Conservation (phyloP, 768 basidiomycete species). For the Termitomyces sp. region DNA sequence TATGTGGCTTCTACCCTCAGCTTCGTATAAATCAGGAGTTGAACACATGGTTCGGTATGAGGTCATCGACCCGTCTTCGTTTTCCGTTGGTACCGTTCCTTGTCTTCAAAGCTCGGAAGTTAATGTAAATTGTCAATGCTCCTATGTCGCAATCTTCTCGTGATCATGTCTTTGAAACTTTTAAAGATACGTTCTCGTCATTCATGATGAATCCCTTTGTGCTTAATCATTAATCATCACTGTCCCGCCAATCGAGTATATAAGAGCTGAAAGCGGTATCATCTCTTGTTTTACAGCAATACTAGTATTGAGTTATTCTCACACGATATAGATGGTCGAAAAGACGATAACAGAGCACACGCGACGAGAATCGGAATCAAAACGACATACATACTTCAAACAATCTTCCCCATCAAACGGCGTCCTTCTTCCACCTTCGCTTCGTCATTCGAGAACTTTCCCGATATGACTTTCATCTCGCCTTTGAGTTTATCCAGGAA, state of each 20-base stretch:
- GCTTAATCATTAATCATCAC: too few species aligned
- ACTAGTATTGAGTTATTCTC: neutral
- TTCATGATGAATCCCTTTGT: too few species aligned
- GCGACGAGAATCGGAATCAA: neutral
- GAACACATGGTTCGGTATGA: neutral
- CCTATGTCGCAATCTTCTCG: too few species aligned
- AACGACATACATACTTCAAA: neutral
- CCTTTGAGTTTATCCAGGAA: slow-evolving; percentile 32
- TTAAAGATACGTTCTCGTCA: too few species aligned
- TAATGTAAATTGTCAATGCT: too few species aligned
- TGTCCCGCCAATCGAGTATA: neutral
- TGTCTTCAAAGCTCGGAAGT: neutral
- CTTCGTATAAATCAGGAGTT: neutral
- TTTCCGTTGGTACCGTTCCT: neutral
- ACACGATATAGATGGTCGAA: neutral
- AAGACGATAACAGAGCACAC: neutral
- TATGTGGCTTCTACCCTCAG: too few species aligned
- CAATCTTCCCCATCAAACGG: slow-evolving; percentile 24
- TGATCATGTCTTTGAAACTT: too few species aligned
- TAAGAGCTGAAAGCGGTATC: neutral
- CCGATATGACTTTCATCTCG: slow-evolving; percentile 32
- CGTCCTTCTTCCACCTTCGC: slow-evolving; percentile 31
- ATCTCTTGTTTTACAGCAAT: neutral
- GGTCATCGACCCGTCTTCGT: neutral
- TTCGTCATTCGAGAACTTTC: slow-evolving; percentile 29